Conservation (phyloP, 441 rosid species). For the Gossypium lobatum region DNA sequence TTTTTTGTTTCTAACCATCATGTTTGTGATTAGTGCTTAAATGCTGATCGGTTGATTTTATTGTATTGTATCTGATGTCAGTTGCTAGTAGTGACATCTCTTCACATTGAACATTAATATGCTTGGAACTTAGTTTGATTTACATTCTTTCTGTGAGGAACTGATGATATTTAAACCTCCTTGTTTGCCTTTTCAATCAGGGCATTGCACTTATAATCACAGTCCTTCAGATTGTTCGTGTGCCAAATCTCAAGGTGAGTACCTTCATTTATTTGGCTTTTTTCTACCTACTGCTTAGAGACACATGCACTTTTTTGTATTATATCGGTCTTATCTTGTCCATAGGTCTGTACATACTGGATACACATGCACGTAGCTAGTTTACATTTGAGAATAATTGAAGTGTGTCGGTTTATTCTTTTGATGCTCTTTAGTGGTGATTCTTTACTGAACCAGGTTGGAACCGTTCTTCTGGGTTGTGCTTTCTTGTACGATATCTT, state of each 20-base stretch:
- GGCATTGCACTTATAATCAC: conserved; percentile 52
- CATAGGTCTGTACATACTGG: not conserved
- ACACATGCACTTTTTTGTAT: not conserved
- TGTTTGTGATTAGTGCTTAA: not conserved
- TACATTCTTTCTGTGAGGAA: conserved; percentile 4
- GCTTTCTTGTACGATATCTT: conserved; percentile 78
- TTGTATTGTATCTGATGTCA: not conserved
- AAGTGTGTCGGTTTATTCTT: not conserved
- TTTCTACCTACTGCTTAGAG: not conserved
- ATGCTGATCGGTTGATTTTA: not conserved
- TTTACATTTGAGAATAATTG: not conserved
- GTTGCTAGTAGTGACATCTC: conserved; percentile 4
- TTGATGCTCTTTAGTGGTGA: not conserved
- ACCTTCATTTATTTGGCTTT: conserved; percentile 3
- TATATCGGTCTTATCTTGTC: not conserved
- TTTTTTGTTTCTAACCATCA: conserved; percentile 5
- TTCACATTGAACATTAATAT: conserved; percentile 1
- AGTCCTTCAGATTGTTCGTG: conserved; percentile 47
- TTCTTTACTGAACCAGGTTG: conserved; percentile 44
- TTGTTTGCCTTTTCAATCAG: conserved; percentile 21
- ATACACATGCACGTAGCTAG: not conserved
- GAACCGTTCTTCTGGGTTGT: conserved; percentile 73
- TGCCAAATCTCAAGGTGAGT: conserved; percentile 53
- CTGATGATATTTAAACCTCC: conserved; percentile 12
- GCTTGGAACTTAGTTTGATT: not conserved